A percentile compares a stretch with the other conserved stretches of the same genome.
phyloP scores from a whole-genome alignment of 257 asterid species.

The Solanum bulbocastanum region DNA sequence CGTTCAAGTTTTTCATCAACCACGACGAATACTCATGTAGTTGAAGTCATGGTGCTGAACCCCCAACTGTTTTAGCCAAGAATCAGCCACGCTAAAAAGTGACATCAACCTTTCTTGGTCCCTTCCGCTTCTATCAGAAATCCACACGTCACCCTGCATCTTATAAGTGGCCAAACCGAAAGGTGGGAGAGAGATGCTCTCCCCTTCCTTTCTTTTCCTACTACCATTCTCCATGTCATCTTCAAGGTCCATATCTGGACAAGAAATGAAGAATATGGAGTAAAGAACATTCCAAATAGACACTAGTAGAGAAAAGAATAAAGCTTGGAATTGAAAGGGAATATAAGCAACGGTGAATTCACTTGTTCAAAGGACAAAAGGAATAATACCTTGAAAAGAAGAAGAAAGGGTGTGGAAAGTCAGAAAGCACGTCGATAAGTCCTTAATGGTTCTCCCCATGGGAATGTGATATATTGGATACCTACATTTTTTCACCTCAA shows the following conservation, averaged over 20 bases:
- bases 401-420: constrained; percentile 49
- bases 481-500: constrained; percentile 24
- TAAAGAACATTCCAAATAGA: neutral
- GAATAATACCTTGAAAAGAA: constrained; percentile 36
- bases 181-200: constrained; percentile 30
- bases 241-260: constrained; percentile 32
- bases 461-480: constrained; percentile 51
- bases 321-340: neutral
- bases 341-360: neutral
- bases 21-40: constrained; percentile 61
- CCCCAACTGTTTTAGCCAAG: constrained; percentile 88
- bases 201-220: constrained; percentile 28
- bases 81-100: constrained; percentile 75
- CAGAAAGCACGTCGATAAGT: constrained; percentile 41
- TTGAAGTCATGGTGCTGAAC: constrained; percentile 94
- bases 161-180: constrained; percentile 46
- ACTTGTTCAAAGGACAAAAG: neutral
- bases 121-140: constrained; percentile 24
- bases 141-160: constrained; percentile 46
- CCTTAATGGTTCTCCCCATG: constrained; percentile 37
- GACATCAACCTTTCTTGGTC: constrained; percentile 51
- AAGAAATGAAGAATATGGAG: neutral
- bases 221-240: constrained; percentile 10
- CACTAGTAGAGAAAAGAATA: neutral
- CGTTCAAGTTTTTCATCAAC: constrained; percentile 13